These are phyloP conservation scores for Fusarium hostae DNA, from an alignment of 2,329 filamentous ascomycete species.

Conservation along the genomic window DNA sequence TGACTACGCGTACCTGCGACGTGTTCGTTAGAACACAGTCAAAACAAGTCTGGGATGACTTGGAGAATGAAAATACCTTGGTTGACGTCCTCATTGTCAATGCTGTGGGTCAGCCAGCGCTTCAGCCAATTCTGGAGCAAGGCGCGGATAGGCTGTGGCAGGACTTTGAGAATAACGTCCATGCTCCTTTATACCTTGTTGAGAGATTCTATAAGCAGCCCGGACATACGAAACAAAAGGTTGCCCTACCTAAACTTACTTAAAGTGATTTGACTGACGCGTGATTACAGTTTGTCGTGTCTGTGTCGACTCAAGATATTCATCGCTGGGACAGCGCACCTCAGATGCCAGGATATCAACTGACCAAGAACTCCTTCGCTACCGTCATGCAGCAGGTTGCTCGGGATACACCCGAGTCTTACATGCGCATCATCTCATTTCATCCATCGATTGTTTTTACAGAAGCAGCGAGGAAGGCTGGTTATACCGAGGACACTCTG, in stretches of 20 bases:
- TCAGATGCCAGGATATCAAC: constrained; percentile 46
- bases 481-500: constrained; percentile 37
- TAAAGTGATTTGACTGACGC: rapidly evolving
- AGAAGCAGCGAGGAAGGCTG: constrained; percentile 37
- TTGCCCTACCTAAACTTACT: rapidly evolving
- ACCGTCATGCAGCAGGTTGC: constrained; percentile 52
- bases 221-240: constrained; percentile 18
- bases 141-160: constrained; percentile 37
- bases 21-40: constrained; percentile 3
- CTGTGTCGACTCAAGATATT: constrained; percentile 32
- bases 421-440: constrained; percentile 54
- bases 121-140: constrained; percentile 32
- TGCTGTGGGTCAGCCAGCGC: constrained; percentile 12
- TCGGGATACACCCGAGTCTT: constrained; percentile 43
- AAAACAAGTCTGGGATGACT: constrained; percentile 13
- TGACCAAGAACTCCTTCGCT: constrained; percentile 53
- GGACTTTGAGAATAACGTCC: constrained; percentile 38
- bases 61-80: not conserved
- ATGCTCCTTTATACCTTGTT: constrained; percentile 23
- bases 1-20: constrained; percentile 6
- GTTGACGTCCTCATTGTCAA: constrained; percentile 34
- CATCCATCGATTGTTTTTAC: constrained; percentile 55
- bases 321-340: constrained; percentile 43
- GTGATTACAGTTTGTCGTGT: constrained; percentile 12
- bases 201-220: constrained; percentile 39